Conservation (phyloP, 2,329 filamentous ascomycete species). For the Xylaria sp. region DNA sequence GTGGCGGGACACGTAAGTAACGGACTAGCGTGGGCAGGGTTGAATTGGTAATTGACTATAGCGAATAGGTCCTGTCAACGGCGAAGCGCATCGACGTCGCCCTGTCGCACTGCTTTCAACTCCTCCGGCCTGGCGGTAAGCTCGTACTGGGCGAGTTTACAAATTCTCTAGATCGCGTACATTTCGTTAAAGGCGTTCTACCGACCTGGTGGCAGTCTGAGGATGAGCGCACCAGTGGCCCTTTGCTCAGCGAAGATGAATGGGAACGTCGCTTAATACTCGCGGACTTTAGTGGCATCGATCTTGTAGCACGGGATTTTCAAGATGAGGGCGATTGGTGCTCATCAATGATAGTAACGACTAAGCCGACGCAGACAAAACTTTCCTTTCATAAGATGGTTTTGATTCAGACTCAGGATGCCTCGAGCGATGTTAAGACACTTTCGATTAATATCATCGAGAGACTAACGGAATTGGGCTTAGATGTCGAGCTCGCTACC, state of each 20-base stretch:
- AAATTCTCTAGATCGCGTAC: neutral
- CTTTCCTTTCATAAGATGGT: neutral
- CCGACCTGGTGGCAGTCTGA: constrained; percentile 9
- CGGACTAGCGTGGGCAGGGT: neutral
- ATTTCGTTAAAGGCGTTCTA: constrained; percentile 4
- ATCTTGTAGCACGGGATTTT: constrained; percentile 10
- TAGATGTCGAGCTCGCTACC: constrained; percentile 12
- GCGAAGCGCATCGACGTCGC: neutral
- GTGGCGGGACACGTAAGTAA: constrained; percentile 12
- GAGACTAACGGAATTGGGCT: constrained; percentile 2
- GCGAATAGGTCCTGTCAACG: constrained; percentile 1
- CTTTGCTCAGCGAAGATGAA: constrained; percentile 5
- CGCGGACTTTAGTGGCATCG: constrained; percentile 12
- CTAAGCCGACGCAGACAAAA: neutral
- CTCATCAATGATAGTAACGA: constrained; percentile 13
- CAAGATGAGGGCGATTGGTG: constrained; percentile 3
- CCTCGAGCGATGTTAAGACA: neutral
- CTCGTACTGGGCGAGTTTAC: constrained; percentile 10
- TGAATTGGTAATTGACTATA: neutral
- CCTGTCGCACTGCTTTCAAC: neutral
- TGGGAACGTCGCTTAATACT: constrained; percentile 7
- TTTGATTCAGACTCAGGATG: constrained; percentile 1
- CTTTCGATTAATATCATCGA: constrained; percentile 3
- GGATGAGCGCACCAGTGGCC: constrained; percentile 9
- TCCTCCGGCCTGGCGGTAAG: constrained; percentile 5